Conservation (phyloP, 1,284 basidiomycete species). For the Ceratobasidium papillatum region DNA sequence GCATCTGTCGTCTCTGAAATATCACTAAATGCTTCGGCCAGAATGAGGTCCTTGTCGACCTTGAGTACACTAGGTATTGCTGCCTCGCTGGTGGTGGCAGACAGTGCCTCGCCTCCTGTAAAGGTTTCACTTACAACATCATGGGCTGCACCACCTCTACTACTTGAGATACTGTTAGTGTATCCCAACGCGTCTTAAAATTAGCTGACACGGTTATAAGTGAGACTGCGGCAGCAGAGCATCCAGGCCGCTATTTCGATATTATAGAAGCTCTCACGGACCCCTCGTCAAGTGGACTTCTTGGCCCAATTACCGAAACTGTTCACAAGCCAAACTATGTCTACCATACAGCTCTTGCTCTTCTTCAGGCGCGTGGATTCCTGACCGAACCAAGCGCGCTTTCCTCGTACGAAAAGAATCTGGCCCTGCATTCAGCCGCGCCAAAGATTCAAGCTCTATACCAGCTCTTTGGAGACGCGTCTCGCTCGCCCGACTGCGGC, state of each 20-base stretch:
- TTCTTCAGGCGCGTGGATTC: constrained; percentile 59
- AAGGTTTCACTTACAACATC: constrained; percentile 80
- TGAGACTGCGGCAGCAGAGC: constrained; percentile 69
- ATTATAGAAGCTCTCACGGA: constrained; percentile 70
- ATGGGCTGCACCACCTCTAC: constrained; percentile 77
- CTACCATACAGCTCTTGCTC: constrained; percentile 63
- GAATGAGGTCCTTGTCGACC: constrained; percentile 40
- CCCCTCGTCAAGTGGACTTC: constrained; percentile 49
- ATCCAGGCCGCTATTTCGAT: constrained; percentile 72
- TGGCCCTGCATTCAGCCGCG: constrained; percentile 72
- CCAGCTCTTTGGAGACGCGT: constrained; percentile 53
- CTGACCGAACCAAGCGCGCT: constrained; percentile 61
- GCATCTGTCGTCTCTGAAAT: no score
- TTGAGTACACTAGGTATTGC: constrained; percentile 33
- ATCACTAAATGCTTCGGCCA: not conserved
- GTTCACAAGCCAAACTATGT: constrained; percentile 60
- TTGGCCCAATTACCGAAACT: constrained; percentile 49
- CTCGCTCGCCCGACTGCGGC: constrained; percentile 61
- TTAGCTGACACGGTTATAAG: constrained; percentile 51
- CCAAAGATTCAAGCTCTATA: constrained; percentile 80
- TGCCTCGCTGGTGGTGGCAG: constrained; percentile 32
- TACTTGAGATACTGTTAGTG: constrained; percentile 84
- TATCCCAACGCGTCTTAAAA: constrained; percentile 40
- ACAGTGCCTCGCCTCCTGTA: constrained; percentile 67
- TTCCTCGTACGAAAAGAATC: constrained; percentile 65